Conservation (phyloP, 345 rosid species). For the Sapria himalayana region DNA sequence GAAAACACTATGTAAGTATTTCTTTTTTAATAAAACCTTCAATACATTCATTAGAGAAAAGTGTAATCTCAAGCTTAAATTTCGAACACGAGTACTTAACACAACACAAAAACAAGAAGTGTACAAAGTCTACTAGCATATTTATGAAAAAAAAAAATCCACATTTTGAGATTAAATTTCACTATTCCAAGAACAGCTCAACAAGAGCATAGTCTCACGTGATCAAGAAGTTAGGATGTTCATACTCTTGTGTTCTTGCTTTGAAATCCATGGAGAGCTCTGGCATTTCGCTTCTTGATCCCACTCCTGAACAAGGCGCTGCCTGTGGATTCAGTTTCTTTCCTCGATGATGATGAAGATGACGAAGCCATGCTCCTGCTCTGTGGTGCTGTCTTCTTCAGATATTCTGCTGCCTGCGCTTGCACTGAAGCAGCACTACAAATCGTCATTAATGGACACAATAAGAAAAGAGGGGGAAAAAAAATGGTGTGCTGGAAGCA, state of each 20-base stretch:
- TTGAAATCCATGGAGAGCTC: constrained; percentile 18
- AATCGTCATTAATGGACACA: neutral
- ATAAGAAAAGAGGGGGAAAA: neutral
- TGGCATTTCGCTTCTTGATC: constrained; percentile 38
- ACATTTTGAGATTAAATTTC: too few species aligned
- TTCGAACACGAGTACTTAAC: too few species aligned
- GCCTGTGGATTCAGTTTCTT: constrained; percentile 14
- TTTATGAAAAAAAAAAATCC: too few species aligned
- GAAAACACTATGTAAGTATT: too few species aligned
- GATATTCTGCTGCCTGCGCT: constrained; percentile 40
- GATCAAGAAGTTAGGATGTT: too few species aligned
- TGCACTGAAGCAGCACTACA: constrained; percentile 24
- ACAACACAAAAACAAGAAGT: too few species aligned
- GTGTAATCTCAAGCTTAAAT: too few species aligned
- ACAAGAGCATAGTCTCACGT: too few species aligned
- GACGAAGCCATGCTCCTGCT: constrained; percentile 12
- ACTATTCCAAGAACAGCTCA: too few species aligned
- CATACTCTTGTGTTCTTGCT: constrained; percentile 5
- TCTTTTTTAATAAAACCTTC: too few species aligned
- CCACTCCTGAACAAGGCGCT: constrained; percentile 43
- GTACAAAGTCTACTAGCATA: too few species aligned
- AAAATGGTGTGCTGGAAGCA: neutral
- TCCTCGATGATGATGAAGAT: constrained; percentile 7
- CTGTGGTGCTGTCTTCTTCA: constrained; percentile 27
- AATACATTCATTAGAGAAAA: too few species aligned